phyloP scores from a whole-genome alignment of 1,284 basidiomycete species.

The Bondarzewia mesenterica region DNA sequence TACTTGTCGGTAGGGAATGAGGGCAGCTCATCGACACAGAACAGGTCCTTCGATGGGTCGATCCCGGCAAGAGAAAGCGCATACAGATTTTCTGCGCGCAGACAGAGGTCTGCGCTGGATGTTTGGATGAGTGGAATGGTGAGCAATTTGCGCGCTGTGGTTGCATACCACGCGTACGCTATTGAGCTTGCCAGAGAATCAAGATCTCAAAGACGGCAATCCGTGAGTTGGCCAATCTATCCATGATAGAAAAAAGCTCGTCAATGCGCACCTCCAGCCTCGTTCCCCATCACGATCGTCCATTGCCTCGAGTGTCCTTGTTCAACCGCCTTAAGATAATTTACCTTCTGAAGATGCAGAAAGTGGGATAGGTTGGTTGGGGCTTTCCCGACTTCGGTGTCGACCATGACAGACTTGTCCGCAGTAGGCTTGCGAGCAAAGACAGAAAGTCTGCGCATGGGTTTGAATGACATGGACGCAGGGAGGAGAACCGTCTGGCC shows the following conservation, averaged over 20 bases:
- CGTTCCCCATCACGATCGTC: constrained; percentile 86
- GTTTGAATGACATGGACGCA: background rate
- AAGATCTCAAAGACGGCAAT: constrained; percentile 76
- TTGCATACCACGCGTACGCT: constrained; percentile 67
- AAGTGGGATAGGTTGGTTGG: constrained; percentile 18
- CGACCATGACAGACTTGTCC: background rate
- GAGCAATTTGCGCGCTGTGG: constrained; percentile 38
- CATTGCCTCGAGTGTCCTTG: constrained; percentile 46
- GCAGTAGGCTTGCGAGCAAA: constrained; percentile 4
- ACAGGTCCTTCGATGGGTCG: constrained; percentile 34
- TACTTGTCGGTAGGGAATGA: constrained; percentile 56
- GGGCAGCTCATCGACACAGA: constrained; percentile 51
- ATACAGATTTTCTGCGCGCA: constrained; percentile 84
- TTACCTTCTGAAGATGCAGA: constrained; percentile 29
- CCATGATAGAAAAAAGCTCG: too few relatives aligned
- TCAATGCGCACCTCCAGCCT: constrained; percentile 72
- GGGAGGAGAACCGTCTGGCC: too few relatives aligned
- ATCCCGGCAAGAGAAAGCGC: constrained; percentile 59
- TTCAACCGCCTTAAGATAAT: constrained; percentile 37
- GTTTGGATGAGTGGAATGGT: constrained; percentile 76
- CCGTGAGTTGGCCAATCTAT: too few relatives aligned
- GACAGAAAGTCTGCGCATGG: constrained; percentile 8
- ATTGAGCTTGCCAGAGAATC: constrained; percentile 83
- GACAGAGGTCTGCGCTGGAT: constrained; percentile 55
- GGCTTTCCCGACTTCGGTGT: background rate